Evolutionary conservation across 1,284 basidiomycete species (phyloP).

Genomic region (Ustilago vetiveriae): DNA sequence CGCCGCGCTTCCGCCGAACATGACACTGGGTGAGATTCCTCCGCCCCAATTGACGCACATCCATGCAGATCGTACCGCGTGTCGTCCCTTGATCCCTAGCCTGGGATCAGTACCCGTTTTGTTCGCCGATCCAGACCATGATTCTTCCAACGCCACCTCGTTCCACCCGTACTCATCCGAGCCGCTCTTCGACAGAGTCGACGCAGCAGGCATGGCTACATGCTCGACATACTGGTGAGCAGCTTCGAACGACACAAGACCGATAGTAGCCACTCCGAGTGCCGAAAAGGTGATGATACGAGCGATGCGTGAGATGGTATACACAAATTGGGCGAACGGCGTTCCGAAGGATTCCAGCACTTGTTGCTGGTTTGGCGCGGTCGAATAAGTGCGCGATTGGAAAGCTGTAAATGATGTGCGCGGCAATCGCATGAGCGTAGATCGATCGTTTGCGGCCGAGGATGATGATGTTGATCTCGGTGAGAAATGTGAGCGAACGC

Average conservation of each 20-base stretch:
- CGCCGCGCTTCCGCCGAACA: slow-evolving; percentile 42
- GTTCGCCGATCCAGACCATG: slow-evolving; percentile 30
- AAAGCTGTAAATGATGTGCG: not conserved
- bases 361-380: slow-evolving; percentile 47
- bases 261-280: slow-evolving; percentile 44
- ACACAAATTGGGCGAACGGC: slow-evolving; percentile 59
- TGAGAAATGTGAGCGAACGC: not conserved
- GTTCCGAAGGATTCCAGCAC: slow-evolving; percentile 49
- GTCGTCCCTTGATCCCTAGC: slow-evolving; percentile 59
- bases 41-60: slow-evolving; percentile 62
- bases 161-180: slow-evolving; percentile 44
- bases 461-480: not conserved
- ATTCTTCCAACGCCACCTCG: slow-evolving; percentile 39
- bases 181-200: not conserved
- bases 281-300: slow-evolving; percentile 59
- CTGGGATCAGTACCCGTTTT: slow-evolving; percentile 52
- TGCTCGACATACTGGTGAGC: slow-evolving; percentile 64
- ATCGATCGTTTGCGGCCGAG: too few species aligned
- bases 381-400: slow-evolving; percentile 29
- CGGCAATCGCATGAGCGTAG: not conserved
- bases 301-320: slow-evolving; percentile 58
- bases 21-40: slow-evolving; percentile 54
- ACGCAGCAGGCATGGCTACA: slow-evolving; percentile 44
- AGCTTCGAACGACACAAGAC: slow-evolving; percentile 53
- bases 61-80: slow-evolving; percentile 62